Evolutionary conservation across 2,329 filamentous ascomycete species (phyloP).

Genomic region (Pseudogymnoascus sp.): DNA sequence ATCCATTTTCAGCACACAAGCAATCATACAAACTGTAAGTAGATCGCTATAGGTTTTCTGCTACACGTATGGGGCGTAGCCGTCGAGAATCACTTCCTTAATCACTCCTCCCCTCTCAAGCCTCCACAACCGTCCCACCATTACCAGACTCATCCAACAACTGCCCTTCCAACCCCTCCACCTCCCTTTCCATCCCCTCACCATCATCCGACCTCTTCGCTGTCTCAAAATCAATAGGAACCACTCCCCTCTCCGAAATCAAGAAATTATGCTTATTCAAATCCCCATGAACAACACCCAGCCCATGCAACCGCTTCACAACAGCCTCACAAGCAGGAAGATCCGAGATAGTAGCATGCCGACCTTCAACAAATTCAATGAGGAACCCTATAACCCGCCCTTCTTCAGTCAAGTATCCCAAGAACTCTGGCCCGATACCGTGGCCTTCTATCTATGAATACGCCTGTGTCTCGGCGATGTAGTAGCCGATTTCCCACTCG

Average conservation of each 20-base stretch:
- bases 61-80: too few relatives aligned
- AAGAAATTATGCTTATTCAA: constrained; percentile 37
- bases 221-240: constrained; percentile 34
- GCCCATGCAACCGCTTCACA: constrained; percentile 30
- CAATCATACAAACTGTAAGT: too few relatives aligned
- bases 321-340: constrained; percentile 25
- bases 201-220: constrained; percentile 15
- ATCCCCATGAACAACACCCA: constrained; percentile 35
- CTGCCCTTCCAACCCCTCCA: constrained; percentile 14
- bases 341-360: constrained; percentile 28
- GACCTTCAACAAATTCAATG: constrained; percentile 28
- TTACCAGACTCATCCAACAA: constrained; percentile 14
- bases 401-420: constrained; percentile 31
- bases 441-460: constrained; percentile 25
- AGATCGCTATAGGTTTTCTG: too few relatives aligned
- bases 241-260: constrained; percentile 23
- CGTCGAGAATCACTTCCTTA: not conserved
- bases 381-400: constrained; percentile 31
- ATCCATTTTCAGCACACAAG: too few relatives aligned
- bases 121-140: constrained; percentile 6
- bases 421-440: constrained; percentile 29
- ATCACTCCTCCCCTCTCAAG: not conserved
- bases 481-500: constrained; percentile 15
- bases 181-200: constrained; percentile 14
- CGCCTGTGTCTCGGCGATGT: constrained; percentile 18